phyloP scores from a whole-genome alignment of 1,139 yeast genomes.

The Yamadazyma atlantica region DNA sequence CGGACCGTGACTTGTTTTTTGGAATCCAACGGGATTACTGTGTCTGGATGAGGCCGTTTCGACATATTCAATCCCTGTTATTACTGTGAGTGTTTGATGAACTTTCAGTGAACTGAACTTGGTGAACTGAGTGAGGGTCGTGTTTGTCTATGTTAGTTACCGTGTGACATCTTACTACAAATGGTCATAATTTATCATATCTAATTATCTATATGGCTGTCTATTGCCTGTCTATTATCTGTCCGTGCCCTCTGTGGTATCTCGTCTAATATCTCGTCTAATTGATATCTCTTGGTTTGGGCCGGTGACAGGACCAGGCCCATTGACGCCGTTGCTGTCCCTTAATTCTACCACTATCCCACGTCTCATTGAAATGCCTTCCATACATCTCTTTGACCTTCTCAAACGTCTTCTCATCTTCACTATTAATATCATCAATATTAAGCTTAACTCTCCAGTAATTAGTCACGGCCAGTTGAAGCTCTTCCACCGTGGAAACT shows the following conservation, averaged over 20 bases:
- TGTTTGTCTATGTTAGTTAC: too few species aligned
- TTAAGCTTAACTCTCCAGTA: constrained; percentile 50
- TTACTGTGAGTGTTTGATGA: not conserved
- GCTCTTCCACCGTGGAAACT: constrained; percentile 60
- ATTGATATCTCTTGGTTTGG: too few species aligned
- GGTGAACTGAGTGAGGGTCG: not conserved
- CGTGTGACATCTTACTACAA: too few species aligned
- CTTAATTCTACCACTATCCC: constrained; percentile 82
- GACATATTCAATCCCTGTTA: constrained; percentile 1
- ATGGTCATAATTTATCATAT: too few species aligned
- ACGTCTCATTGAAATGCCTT: constrained; percentile 62
- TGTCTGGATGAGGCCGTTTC: constrained; percentile 6
- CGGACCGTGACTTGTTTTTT: constrained; percentile 74
- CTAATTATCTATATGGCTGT: too few species aligned
- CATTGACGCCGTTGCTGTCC: too few species aligned
- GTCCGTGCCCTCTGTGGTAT: too few species aligned
- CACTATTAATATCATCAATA: constrained; percentile 26
- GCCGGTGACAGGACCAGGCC: too few species aligned
- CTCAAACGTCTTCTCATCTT: constrained; percentile 44
- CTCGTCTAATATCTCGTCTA: too few species aligned
- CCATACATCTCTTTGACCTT: constrained; percentile 50
- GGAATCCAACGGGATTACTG: constrained; percentile 46
- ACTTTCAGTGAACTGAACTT: not conserved
- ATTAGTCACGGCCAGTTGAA: constrained; percentile 59
- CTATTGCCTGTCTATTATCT: too few species aligned